Evolutionary conservation across 108 stramenopile species (phyloP), one percentile per base, ranked within the genome.

Genomic region (Pseudonitzschia multistriata): DNA sequence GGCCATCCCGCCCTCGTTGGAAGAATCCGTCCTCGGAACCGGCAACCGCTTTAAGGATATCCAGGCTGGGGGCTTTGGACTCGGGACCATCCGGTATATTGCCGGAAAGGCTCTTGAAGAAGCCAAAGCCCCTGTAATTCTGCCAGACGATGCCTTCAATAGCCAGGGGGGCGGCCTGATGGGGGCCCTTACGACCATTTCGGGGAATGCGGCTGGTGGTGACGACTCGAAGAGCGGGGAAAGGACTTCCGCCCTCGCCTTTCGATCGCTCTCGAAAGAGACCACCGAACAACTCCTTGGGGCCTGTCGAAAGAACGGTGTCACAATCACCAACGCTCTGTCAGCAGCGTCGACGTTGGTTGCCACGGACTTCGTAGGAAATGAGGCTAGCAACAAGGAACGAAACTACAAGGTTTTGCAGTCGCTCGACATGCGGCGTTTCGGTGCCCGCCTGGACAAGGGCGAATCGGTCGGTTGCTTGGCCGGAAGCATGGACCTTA

Each of bases 341-440:
- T 80, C 86, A 52, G 93, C 93, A 11, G 90, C 90, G 11, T 54
- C 81, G 45, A 86, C 88, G 27, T 29, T 94, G 62, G 84, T 86
- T 14, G 74, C 90, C 2, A 80, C 84, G n/a, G 89, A 94, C 66
- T 91, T 94, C 62, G 84, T 94, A 42, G 81, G 74, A 48, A 80
- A 36, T 13, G 78, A 73, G 37, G 77, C 74, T 3, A 72, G 67
- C 54, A 42, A 30, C 25, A 86, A 83, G 64, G 61, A 68, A 49
- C 79, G 93, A 31, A 91, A 89, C 67, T 91, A 92, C 85, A 95
- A 95, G 72, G 78, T 95, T 5, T 73, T 95, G 30, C 91, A 95
- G 80, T 89, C 88, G 0, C 64, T 95, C 42, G 91, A 95, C 74
- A 91, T 91, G 91, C 72, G 94, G 35, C 77, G 89, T 19, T 95